Conservation (phyloP, 2,329 filamentous ascomycete species). For the Ophiocordyceps polyrhachis-furcata region DNA sequence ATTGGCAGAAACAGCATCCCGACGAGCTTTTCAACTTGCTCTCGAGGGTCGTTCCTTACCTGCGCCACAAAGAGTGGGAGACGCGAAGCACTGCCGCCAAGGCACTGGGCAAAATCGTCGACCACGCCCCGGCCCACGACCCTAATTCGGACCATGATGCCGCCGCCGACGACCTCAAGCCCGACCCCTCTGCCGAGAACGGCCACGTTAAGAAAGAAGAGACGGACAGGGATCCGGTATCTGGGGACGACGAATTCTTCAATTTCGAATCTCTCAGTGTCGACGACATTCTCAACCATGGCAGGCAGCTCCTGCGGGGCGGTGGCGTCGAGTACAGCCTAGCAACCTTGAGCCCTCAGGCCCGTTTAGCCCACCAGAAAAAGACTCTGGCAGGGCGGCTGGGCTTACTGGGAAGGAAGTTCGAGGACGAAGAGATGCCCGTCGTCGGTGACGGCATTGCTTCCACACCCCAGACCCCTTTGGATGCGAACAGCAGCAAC, state of each 20-base stretch:
- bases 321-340: constrained; percentile 74
- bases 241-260: constrained; percentile 44
- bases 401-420: constrained; percentile 66
- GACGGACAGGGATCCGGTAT: constrained; percentile 22
- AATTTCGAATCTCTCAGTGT: constrained; percentile 61
- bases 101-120: constrained; percentile 83
- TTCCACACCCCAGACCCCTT: constrained; percentile 22
- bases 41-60: constrained; percentile 83
- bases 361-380: constrained; percentile 71
- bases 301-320: constrained; percentile 68
- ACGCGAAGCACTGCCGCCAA: constrained; percentile 85
- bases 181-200: constrained; percentile 14
- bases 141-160: constrained; percentile 58
- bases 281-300: constrained; percentile 59
- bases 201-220: constrained; percentile 42
- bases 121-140: constrained; percentile 73
- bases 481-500: constrained; percentile 20
- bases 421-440: constrained; percentile 64
- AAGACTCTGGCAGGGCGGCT: constrained; percentile 69
- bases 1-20: constrained; percentile 95
- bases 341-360: constrained; percentile 61
- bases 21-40: constrained; percentile 95
- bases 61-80: constrained; percentile 92
- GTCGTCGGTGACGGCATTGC: constrained; percentile 28
- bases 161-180: constrained; percentile 21